phyloP scores from a whole-genome alignment of 495 filamentous ascomycete genomes.

The Mycothermus thermophilus region DNA sequence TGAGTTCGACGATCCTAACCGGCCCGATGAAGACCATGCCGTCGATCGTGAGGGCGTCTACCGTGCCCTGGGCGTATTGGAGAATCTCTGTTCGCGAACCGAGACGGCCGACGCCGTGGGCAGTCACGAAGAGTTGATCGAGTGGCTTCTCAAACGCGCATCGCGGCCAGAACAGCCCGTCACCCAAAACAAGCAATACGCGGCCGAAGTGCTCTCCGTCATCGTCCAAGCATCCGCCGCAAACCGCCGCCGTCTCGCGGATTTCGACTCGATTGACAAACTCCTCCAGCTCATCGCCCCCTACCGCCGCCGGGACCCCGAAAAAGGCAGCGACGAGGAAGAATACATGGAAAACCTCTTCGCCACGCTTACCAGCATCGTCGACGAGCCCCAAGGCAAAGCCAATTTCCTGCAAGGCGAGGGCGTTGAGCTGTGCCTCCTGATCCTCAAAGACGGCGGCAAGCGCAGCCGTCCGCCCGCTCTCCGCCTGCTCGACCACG shows the following conservation, averaged over 20 bases:
- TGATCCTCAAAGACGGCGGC: conserved; percentile 47
- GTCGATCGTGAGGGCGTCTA: conserved; percentile 76
- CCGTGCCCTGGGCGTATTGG: conserved; percentile 66
- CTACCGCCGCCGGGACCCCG: conserved; percentile 84
- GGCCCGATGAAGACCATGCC: conserved; percentile 45
- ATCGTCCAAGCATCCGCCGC: conserved; percentile 46
- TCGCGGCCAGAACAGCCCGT: conserved; percentile 23
- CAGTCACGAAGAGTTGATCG: conserved; percentile 47
- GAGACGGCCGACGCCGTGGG: conserved; percentile 56
- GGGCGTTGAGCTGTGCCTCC: conserved; percentile 76
- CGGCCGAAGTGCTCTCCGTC: conserved; percentile 83
- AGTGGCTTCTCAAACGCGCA: conserved; percentile 59
- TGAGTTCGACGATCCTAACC: too few species aligned
- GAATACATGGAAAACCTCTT: conserved; percentile 93
- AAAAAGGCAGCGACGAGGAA: conserved; percentile 76
- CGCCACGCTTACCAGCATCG: conserved; percentile 64
- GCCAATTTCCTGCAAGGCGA: conserved; percentile 75
- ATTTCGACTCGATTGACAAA: conserved; percentile 59
- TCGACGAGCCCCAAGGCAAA: conserved; percentile 65
- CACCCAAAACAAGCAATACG: conserved; percentile 89
- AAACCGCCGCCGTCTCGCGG: conserved; percentile 51
- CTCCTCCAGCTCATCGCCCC: conserved; percentile 71
- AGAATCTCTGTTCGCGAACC: conserved; percentile 63
- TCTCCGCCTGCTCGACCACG: conserved; percentile 74
- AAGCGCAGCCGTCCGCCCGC: conserved; percentile 69